Percentiles rank a stretch among this genome's conserved stretches.
Evolutionary conservation across 202 grass and related monocot genomes (phyloP).

Genomic region (Cymbopogon flexuosus): DNA sequence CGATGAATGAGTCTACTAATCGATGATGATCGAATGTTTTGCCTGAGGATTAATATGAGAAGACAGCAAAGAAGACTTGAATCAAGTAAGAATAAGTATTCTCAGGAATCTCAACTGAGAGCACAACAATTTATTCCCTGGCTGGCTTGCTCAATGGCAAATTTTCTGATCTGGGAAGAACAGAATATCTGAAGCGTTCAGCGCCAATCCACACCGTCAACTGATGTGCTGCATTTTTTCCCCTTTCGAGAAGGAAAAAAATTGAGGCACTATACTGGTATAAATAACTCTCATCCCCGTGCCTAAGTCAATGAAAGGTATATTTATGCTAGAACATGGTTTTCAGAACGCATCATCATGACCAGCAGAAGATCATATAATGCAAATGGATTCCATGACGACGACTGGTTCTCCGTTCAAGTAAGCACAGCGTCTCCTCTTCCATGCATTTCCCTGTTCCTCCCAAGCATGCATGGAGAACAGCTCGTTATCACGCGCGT

Average conservation of each 20-base stretch:
- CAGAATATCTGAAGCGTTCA: conserved; percentile 1
- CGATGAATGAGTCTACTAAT: neutral
- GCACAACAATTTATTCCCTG: neutral
- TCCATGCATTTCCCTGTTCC: neutral
- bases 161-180: neutral
- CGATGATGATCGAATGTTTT: neutral
- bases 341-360: neutral
- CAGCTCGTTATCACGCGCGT: neutral
- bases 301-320: conserved; percentile 29
- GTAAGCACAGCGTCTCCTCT: neutral
- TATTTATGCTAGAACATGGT: neutral
- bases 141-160: neutral
- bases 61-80: neutral
- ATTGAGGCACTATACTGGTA: neutral
- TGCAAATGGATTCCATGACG: neutral
- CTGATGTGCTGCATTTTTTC: neutral
- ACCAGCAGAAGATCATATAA: neutral
- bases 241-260: neutral
- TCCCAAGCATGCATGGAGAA: neutral
- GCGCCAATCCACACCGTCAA: neutral
- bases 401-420: conserved; percentile 29
- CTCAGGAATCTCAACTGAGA: neutral
- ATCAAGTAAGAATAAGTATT: neutral
- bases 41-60: neutral
- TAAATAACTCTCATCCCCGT: neutral